Conservation (phyloP, 108 stramenopile genomes). For the Cyclotella cryptica region DNA sequence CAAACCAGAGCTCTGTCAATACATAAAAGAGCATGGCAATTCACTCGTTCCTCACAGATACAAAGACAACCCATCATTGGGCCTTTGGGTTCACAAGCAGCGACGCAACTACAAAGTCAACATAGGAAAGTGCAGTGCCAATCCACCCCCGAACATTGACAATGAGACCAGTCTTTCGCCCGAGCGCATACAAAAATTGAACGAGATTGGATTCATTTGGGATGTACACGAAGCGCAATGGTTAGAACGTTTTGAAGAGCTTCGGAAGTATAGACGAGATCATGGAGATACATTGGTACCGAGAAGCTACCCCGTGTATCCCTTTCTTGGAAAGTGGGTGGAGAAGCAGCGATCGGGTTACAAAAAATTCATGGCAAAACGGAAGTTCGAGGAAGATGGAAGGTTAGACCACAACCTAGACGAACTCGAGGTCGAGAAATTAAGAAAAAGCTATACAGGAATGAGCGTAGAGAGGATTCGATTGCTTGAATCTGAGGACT, state of each 20-base stretch:
- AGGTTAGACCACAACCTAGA: constrained; percentile 10
- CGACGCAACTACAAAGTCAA: constrained; percentile 41
- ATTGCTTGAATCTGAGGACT: constrained; percentile 45
- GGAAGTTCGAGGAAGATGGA: constrained; percentile 24
- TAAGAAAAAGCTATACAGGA: constrained; percentile 28
- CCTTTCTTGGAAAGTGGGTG: constrained; percentile 64
- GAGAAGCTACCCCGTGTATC: constrained; percentile 40
- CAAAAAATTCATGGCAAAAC: constrained; percentile 37
- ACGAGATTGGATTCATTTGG: constrained; percentile 53
- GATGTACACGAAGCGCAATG: constrained; percentile 52
- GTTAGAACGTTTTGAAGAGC: constrained; percentile 47
- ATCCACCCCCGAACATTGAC: neutral
- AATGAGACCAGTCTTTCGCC: constrained; percentile 29
- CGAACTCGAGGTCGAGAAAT: constrained; percentile 22
- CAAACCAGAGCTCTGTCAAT: constrained; percentile 37
- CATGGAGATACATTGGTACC: constrained; percentile 67
- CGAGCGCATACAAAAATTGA: constrained; percentile 48
- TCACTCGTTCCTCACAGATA: constrained; percentile 51
- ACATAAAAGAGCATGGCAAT: constrained; percentile 52
- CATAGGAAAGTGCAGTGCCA: constrained; percentile 6
- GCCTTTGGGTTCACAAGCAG: constrained; percentile 61
- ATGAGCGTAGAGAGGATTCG: constrained; percentile 54
- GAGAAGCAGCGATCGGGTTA: constrained; percentile 58
- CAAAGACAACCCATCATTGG: constrained; percentile 44
- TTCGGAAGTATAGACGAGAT: constrained; percentile 46